A percentile compares a stretch with the other conserved stretches of the same genome.
Conservation (phyloP, 305 asterid species). For the Fraxinus sp. region DNA sequence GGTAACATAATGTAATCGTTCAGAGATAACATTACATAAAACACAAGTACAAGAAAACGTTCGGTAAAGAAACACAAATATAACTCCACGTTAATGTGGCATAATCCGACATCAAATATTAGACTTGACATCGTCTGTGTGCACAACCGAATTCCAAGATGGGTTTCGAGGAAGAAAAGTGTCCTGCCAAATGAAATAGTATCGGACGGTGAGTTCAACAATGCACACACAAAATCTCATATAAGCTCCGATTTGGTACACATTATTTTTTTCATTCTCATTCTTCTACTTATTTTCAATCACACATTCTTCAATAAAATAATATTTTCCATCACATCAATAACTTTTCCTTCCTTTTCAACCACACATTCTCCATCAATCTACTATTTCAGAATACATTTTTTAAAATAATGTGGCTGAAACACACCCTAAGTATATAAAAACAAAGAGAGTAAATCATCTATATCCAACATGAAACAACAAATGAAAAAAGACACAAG, state of each 20-base stretch:
- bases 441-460: not conserved
- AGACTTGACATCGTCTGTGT: slow-evolving; percentile 51
- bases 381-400: too few relatives aligned
- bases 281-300: too few relatives aligned
- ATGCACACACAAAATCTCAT: not conserved
- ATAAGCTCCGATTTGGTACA: not conserved
- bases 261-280: too few relatives aligned
- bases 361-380: too few relatives aligned
- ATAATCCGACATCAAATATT: slow-evolving; percentile 39
- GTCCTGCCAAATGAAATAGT: slow-evolving; percentile 43
- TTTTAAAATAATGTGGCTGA: too few relatives aligned
- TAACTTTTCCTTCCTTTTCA: too few relatives aligned
- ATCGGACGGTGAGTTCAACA: not conserved
- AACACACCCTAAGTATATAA: not conserved
- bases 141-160: slow-evolving; percentile 54
- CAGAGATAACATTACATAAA: not conserved
- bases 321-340: too few relatives aligned
- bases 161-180: slow-evolving; percentile 76
- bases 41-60: not conserved
- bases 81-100: not conserved
- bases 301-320: too few relatives aligned
- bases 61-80: not conserved
- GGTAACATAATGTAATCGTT: not conserved
- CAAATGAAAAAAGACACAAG: not conserved
- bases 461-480: not conserved